Evolutionary conservation across 1,284 basidiomycete species (phyloP), one percentile per base, ranked within the genome.

Genomic region (Cutaneotrichosporon arboriforme): DNA sequence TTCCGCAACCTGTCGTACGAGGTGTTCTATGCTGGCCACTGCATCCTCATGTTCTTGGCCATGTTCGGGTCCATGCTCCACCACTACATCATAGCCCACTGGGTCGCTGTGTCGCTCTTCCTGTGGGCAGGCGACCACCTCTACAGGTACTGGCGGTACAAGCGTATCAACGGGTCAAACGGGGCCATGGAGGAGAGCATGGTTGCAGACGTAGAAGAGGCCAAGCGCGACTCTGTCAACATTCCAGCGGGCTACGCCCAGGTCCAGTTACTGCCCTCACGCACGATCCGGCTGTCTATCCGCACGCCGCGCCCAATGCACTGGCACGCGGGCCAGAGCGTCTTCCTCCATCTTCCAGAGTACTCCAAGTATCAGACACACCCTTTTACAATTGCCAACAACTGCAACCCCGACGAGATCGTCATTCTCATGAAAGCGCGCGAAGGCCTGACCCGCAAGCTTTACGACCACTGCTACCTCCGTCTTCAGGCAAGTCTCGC

Each of bases 381-480:
- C 67, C 90, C 89, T 1, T 92, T 90, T 73, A 90, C 90, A 0
- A 84, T 84, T 55, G 83, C 84, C 15, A 84, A 83, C 39, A 79
- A 85, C 31, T 31, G 26, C 26, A 84, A 83, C 66, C 83, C 87
- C 56, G 56, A 62, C 44, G 82, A 83, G 54, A 78, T 91, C 54
- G 78, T 87, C 3, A 79, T 92, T 43, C 78, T 91, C 52, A 79
- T 92, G 48, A 85, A 89, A 50, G 83, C 86, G 0, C 83, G 87
- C 64, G 79, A 80, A 22, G 89, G 88, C 2, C 85, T 88, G 77
- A 90, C 88, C 1, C 80, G 79, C 55, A 76, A 81, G 22, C 77
- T 91, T 4, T 90, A 85, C 84, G 77, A 88, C 52, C 56, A 73
- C 42, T 73, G 75, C 14, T 26, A 39, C 5, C 8, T n/a, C 0